phyloP scores from a whole-genome alignment of 2,329 filamentous ascomycete species.

The Trichoderma sp. region DNA sequence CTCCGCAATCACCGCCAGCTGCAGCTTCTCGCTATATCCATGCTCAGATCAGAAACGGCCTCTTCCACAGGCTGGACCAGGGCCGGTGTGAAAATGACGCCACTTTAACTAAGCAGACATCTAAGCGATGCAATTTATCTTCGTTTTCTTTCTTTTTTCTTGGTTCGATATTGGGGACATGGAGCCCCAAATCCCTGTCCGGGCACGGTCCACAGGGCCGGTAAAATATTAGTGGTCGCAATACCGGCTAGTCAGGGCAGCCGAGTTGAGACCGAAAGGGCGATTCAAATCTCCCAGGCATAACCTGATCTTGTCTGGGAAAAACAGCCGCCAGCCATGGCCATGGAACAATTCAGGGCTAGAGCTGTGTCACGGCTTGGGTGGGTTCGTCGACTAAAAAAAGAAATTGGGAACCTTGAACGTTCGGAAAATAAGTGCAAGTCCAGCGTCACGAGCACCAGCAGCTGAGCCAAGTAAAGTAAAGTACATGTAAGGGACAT shows the following conservation, averaged over 20 bases:
- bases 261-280: slow-evolving; percentile 16
- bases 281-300: slow-evolving; percentile 4
- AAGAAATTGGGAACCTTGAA: not conserved
- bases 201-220: slow-evolving; percentile 10
- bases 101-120: slow-evolving; percentile 15
- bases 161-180: slow-evolving; percentile 9
- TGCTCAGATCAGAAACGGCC: slow-evolving; percentile 17
- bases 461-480: not conserved
- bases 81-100: slow-evolving; percentile 9
- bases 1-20: slow-evolving; percentile 7
- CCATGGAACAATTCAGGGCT: not conserved
- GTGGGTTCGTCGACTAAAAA: slow-evolving; percentile 13
- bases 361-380: slow-evolving; percentile 1
- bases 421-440: slow-evolving; percentile 5
- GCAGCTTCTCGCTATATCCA: not conserved
- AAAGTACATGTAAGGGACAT: not conserved
- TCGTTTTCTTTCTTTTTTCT: not conserved
- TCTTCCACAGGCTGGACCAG: slow-evolving; percentile 4
- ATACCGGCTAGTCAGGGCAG: slow-evolving; percentile 17
- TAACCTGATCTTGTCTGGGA: slow-evolving; percentile 8
- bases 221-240: slow-evolving; percentile 11
- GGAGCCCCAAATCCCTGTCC: not conserved
- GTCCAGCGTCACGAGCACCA: not conserved
- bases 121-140: slow-evolving; percentile 18
- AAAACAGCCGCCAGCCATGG: not conserved